These are phyloP conservation scores for Misopates orontium DNA, from an alignment of 257 asterid species.

Conservation along the genomic window DNA sequence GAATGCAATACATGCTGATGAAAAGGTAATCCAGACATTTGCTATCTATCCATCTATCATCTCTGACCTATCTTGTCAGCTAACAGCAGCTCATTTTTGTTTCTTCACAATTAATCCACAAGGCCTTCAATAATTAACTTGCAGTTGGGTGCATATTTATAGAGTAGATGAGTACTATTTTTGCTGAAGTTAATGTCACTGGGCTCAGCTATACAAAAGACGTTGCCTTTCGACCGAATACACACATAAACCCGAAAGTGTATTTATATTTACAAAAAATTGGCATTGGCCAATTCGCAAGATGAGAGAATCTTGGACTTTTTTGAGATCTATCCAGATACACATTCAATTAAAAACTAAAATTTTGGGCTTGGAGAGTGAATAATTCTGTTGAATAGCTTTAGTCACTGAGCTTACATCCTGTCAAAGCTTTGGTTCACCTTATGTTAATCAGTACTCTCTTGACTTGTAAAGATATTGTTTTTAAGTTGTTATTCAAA, in stretches of 20 bases:
- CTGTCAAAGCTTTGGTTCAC: not conserved
- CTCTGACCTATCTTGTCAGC: slow-evolving; percentile 12
- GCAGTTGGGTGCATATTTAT: not conserved
- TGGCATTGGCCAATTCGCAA: not conserved
- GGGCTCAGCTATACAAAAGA: not conserved
- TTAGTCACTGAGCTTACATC: no score
- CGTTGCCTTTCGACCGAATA: not conserved
- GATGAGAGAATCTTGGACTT: not conserved
- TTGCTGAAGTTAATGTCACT: not conserved
- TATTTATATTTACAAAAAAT: not conserved
- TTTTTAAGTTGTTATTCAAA: not conserved
- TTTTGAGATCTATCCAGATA: not conserved
- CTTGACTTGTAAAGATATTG: not conserved
- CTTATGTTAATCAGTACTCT: not conserved
- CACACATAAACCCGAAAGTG: not conserved
- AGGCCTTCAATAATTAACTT: not conserved
- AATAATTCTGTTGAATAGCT: no score
- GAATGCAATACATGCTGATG: slow-evolving; percentile 55
- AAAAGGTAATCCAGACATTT: slow-evolving; percentile 48
- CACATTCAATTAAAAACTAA: not conserved
- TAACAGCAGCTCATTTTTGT: slow-evolving; percentile 7
- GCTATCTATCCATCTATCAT: slow-evolving; percentile 10
- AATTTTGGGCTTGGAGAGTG: not conserved
- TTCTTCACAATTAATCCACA: slow-evolving; percentile 1
- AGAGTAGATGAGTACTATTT: not conserved